Evolutionary conservation across 495 filamentous ascomycete genomes (phyloP), one percentile per base, ranked within the genome.

Genomic region (Zalerion maritima): DNA sequence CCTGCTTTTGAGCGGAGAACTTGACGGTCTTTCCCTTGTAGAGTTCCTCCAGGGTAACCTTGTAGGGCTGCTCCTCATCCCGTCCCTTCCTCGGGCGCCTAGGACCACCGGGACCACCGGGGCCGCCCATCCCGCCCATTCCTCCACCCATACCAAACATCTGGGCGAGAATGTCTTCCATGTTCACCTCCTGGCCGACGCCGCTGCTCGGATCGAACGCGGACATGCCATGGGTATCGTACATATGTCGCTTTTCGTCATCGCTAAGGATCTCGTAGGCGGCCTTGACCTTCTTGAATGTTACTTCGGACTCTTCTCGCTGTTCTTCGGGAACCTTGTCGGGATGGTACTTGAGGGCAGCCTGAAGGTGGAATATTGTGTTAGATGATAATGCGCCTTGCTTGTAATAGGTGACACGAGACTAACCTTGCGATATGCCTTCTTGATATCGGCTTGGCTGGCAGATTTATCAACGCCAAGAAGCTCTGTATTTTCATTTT

Each of bases 21-120:
- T 87, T 87, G 39, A 89, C 86, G 1, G 89, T 94, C 68, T 96
- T 94, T 38, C 89, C 89, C 64, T 93, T 94, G 59, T 94, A 97
- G 14, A 96, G 64, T 43, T 96, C 87, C 47, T 94, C 89, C 32
- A 97, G 55, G 8, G 69, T 80, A 33, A 94, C 78, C 45, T 83
- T 74, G 46, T 96, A 97, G 33, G 78, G 67, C 41, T 93, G 83
- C 45, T 93, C 77, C 47, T 93, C 87, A 40, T 83, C 73, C 29
- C 66, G 70, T 14, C 89, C 87, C 42, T 66, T 77, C 28, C 74
- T 61, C 12, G 78, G 78, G 34, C 68, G 64, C 33, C 56, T 58
- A 14, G 72, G 64, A 5, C 60, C 51, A 6, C 57, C 59, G 14
- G 22, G 45, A 18, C 60, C 64, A 15, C 48, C 40, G 26, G 58